phyloP scores from a whole-genome alignment of 1,139 yeast species.

The Taphrina communis region DNA sequence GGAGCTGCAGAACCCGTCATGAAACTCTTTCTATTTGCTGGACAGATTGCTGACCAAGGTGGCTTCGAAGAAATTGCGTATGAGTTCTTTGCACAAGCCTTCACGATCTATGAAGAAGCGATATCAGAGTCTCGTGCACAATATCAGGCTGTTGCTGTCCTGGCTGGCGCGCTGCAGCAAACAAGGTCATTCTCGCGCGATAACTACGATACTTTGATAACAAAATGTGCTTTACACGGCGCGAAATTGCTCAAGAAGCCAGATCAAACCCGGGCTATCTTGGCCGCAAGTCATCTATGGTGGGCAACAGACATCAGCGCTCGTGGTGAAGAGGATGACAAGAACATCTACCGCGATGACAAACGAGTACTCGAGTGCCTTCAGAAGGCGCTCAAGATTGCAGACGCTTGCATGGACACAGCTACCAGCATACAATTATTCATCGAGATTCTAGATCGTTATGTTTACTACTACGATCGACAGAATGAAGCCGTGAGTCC shows the following conservation, averaged over 20 bases:
- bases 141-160: conserved; percentile 60
- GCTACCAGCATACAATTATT: conserved; percentile 78
- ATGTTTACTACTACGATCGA: conserved; percentile 81
- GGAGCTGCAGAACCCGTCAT: conserved; percentile 61
- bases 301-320: conserved; percentile 65
- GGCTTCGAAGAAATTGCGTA: conserved; percentile 69
- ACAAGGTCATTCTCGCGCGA: conserved; percentile 66
- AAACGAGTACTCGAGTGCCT: conserved; percentile 68
- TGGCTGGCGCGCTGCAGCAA: conserved; percentile 68
- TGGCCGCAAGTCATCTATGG: conserved; percentile 89
- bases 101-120: conserved; percentile 84
- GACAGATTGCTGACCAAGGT: conserved; percentile 75
- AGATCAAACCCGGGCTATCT: conserved; percentile 92
- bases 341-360: conserved; percentile 45
- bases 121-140: conserved; percentile 68
- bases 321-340: conserved; percentile 59
- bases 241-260: conserved; percentile 87
- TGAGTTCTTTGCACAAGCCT: conserved; percentile 88
- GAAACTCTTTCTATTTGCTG: conserved; percentile 58
- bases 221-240: conserved; percentile 85
- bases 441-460: conserved; percentile 85
- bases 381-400: conserved; percentile 79
- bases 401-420: conserved; percentile 91
- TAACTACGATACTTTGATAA: conserved; percentile 78
- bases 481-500: conserved; percentile 75